Evolutionary conservation across 805 yeast species (phyloP).

Genomic region (Yarrowia divulgata): DNA sequence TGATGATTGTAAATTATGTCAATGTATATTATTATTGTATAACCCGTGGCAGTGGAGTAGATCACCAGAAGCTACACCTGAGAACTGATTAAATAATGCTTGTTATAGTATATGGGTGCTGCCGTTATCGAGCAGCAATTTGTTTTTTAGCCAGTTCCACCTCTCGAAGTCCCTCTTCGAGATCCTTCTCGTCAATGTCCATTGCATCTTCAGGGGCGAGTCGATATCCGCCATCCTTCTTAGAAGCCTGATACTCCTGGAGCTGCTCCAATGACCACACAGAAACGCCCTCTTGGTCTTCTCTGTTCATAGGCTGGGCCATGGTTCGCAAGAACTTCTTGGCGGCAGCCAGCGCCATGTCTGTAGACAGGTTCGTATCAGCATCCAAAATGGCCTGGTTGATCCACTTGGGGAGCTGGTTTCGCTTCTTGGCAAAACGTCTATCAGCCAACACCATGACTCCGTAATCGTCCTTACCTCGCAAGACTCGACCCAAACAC

Average conservation of each 20-base stretch:
- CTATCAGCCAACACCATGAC: slow-evolving; percentile 97
- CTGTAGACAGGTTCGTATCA: slow-evolving; percentile 90
- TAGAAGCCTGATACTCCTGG: slow-evolving; percentile 42
- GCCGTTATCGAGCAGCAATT: slow-evolving; percentile 10
- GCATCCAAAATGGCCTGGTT: slow-evolving; percentile 91
- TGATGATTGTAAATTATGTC: slow-evolving; percentile 32
- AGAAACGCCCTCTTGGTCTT: slow-evolving; percentile 92
- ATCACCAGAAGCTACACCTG: no score
- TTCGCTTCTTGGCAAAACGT: slow-evolving; percentile 83
- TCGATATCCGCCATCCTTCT: slow-evolving; percentile 32
- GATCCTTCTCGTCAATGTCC: slow-evolving; percentile 28
- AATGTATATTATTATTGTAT: slow-evolving; percentile 27
- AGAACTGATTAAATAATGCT: slow-evolving; percentile 6
- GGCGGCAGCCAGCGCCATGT: slow-evolving; percentile 95
- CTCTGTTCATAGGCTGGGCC: slow-evolving; percentile 91
- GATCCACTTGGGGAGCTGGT: slow-evolving; percentile 96
- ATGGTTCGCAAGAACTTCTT: slow-evolving; percentile 88
- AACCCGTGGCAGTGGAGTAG: no score
- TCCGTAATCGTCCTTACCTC: slow-evolving; percentile 99
- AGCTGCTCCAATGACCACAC: slow-evolving; percentile 77
- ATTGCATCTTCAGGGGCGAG: slow-evolving; percentile 34
- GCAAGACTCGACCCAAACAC: slow-evolving; percentile 92
- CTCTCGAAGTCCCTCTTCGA: slow-evolving; percentile 17
- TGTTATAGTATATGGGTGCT: slow-evolving; percentile 2
- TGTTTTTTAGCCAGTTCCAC: slow-evolving; percentile 19